Evolutionary conservation across 129 eudicot species (phyloP).

Genomic region (Kitagawia praeruptora): DNA sequence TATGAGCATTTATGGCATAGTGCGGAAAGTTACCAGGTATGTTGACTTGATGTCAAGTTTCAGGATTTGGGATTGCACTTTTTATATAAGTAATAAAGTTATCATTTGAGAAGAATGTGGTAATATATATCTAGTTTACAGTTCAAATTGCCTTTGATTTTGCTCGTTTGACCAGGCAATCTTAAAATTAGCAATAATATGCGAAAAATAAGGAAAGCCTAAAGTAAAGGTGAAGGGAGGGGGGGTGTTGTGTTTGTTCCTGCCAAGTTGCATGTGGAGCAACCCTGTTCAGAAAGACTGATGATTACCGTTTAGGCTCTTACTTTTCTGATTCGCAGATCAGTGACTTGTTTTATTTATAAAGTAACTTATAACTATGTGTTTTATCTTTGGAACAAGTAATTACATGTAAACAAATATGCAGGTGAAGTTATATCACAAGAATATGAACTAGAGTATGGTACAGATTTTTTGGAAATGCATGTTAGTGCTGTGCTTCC

Average conservation of each 20-base stretch:
- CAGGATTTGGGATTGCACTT: not conserved
- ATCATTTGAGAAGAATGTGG: not conserved
- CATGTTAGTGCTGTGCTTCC: too few species aligned
- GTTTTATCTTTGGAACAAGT: too few species aligned
- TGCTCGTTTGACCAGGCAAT: not conserved
- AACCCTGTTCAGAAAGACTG: not conserved
- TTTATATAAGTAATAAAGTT: not conserved
- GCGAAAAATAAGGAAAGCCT: too few species aligned
- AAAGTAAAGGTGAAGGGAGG: too few species aligned
- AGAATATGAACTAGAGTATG: too few species aligned
- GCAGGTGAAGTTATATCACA: too few species aligned
- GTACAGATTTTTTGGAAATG: too few species aligned
- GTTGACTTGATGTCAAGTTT: not conserved
- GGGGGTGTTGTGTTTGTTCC: too few species aligned
- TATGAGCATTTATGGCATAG: too few species aligned
- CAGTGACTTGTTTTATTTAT: not conserved
- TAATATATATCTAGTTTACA: not conserved
- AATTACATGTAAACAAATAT: too few species aligned
- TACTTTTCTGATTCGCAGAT: not conserved
- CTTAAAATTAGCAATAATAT: not conserved
- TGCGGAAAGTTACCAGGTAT: slow-evolving; percentile 42
- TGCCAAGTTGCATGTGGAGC: not conserved
- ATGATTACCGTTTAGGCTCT: not conserved
- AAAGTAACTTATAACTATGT: not conserved
- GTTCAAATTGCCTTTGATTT: not conserved